Evolutionary conservation across 2,329 filamentous ascomycete genomes (phyloP).

Genomic region (Leptographium wingfieldii): DNA sequence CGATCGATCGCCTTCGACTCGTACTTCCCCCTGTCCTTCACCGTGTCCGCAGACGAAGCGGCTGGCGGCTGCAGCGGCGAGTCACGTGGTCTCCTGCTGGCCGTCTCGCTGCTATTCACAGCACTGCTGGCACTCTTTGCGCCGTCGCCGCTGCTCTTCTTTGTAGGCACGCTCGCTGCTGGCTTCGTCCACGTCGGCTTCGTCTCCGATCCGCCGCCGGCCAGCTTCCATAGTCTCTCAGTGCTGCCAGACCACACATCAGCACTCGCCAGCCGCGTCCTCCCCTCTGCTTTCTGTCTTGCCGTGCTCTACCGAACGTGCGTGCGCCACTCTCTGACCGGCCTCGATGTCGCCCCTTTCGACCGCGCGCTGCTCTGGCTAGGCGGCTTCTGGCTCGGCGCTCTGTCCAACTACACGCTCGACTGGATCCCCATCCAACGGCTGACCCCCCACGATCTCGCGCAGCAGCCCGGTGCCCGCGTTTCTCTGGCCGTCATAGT

Average conservation of each 20-base stretch:
- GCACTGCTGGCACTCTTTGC: conserved; percentile 70
- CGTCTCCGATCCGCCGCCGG: conserved; percentile 71
- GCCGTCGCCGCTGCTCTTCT: conserved; percentile 66
- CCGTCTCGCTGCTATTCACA: conserved; percentile 72
- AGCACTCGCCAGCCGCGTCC: conserved; percentile 63
- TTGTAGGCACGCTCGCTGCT: conserved; percentile 68
- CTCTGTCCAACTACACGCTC: conserved; percentile 90
- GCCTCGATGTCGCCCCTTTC: conserved; percentile 63
- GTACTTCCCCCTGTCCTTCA: conserved; percentile 76
- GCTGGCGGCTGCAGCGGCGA: conserved; percentile 61
- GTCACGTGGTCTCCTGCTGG: conserved; percentile 72
- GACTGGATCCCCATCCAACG: conserved; percentile 87
- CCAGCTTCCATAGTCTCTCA: conserved; percentile 46
- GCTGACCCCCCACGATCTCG: conserved; percentile 78
- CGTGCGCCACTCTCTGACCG: conserved; percentile 52
- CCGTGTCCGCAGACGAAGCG: conserved; percentile 44
- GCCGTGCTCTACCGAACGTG: conserved; percentile 76
- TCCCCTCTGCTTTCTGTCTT: conserved; percentile 83
- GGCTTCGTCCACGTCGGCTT: conserved; percentile 89
- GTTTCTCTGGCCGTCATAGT: conserved; percentile 71
- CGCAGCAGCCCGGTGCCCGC: conserved; percentile 79
- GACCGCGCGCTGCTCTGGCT: conserved; percentile 89
- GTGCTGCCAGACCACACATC: conserved; percentile 45
- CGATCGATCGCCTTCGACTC: conserved; percentile 56
- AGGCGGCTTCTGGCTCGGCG: conserved; percentile 83